Evolutionary conservation across 495 filamentous ascomycete species (phyloP), one percentile per base, ranked within the genome.

Genomic region (Talaromyces liani): DNA sequence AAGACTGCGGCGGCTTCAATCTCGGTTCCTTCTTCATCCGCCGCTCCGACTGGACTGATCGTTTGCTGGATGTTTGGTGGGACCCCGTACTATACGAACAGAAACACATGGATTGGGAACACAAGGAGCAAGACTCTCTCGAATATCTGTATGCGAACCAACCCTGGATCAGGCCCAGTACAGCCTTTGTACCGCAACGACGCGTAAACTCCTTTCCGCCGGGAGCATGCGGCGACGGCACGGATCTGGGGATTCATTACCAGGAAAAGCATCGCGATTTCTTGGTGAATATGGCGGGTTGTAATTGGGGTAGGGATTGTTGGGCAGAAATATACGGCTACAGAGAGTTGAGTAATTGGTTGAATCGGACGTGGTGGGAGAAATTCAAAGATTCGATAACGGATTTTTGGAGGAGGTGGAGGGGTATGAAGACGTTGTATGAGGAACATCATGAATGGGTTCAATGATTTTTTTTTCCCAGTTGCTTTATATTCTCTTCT

Each of bases 101-200:
- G 77, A 93, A 91, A 74, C 94, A 99, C 70, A 98, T 97, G 93
- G 84, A 97, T 64, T 99, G 94, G 94, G 92, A 94, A 69, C 95
- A 98, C 78, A 98, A 97, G 70, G 94, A 99, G 70, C 94, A 99
- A 72, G 91, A 97, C 72, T 89, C 94, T 14, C 74, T 99, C 49
- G 92, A 98, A 73, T 90, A 95, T 73, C 82, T 99, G 51, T 99
- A 98, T 74, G 84, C 79, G 34, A 88, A 87, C 66, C 94, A 98
- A 69, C 91, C 94, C 1, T 98, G 94, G 95, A 86, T 98, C 64
- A 87, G 94, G 63, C 87, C 88, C 47, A 88, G 91, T 61, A 89
- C 92, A 0, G 93, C 88, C 4, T 98, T 99, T 77, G 82, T 97
- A 47, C 88, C 90, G 9, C 95, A 98, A 70, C 88, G 94, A 63